A percentile compares a stretch with the other conserved stretches of the same genome.
Evolutionary conservation across 208 protist genomes (phyloP).

Genomic region (Strigomonas oncopelti): DNA sequence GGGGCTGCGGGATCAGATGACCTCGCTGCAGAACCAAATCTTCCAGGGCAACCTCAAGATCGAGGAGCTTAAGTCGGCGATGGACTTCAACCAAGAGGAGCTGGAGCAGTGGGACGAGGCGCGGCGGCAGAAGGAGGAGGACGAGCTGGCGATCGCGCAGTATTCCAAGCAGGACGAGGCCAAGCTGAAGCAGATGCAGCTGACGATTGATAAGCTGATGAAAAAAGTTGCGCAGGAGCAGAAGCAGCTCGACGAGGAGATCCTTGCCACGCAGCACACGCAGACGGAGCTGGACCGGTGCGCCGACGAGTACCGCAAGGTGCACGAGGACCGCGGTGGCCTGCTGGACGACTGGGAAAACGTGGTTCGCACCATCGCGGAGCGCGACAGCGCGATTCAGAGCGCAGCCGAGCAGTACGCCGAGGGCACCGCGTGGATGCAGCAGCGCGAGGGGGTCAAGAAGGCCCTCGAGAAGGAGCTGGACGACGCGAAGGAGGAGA

Average conservation of each 20-base stretch:
- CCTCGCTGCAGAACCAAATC: conserved; percentile 75
- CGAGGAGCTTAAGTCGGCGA: conserved; percentile 84
- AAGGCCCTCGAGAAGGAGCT: conserved; percentile 26
- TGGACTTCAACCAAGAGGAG: conserved; percentile 93
- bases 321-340: conserved; percentile 84
- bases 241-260: conserved; percentile 56
- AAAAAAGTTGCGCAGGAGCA: conserved; percentile 47
- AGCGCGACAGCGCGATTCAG: conserved; percentile 84
- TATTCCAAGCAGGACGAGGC: conserved; percentile 88
- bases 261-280: conserved; percentile 79
- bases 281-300: conserved; percentile 92
- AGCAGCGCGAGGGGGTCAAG: conserved; percentile 51
- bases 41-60: conserved; percentile 90
- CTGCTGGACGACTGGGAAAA: conserved; percentile 90
- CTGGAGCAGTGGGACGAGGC: conserved; percentile 93
- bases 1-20: conserved; percentile 66
- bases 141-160: conserved; percentile 84
- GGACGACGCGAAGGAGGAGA: conserved; percentile 42
- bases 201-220: conserved; percentile 78
- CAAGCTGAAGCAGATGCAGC: conserved; percentile 80
- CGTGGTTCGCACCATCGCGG: conserved; percentile 80
- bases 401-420: conserved; percentile 69
- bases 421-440: conserved; percentile 64
- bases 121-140: conserved; percentile 90
- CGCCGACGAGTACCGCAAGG: conserved; percentile 83